Base-by-base conservation (phyloP, 169 alveolate genomes). In the Plasmodium yoelii region DNA sequence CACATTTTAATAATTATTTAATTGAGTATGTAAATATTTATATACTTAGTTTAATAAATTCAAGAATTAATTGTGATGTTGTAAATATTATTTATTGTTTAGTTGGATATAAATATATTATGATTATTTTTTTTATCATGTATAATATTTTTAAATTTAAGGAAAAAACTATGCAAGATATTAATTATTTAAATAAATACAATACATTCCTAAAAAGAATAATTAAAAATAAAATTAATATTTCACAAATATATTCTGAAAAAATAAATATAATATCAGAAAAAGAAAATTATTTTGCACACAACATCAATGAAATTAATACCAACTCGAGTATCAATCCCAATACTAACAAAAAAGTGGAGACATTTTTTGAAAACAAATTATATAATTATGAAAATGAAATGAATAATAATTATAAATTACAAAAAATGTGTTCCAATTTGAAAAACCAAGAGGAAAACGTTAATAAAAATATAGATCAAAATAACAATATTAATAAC, bases 21-120 rank as follows among this genome's bases (percentile, higher is more conserved):
- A 77, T 64, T 7, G 88, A 77, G 53, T 77, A 77, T 77, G 69
- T 77, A 51, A 77, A 77, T 77, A 64, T 77, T 1, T 77, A 77
- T 44, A 64, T 77, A 8, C 49, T 77, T 18, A 77, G 88, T 49
- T 39, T 77, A 49, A 77, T 77, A 15, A 77, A 77, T 68, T 77
- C 88, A 5, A 63, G 88, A 18, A 75, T 77, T 28, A 63, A 77
- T 68, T 77, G 88, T 56, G 88, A 77, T 19, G 65, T 77, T 44
- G 69, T 47, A 5, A 77, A 42, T 63, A 63, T 77, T 47, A 24
- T 56, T 5, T 77, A 77, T 26, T 63, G 70, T 10, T 56, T 77
- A 18, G 57, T 77, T 4, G 88, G 88, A 15, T 77, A 77, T 39
- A 77, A 61, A 26, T 15, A 64, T 69, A 77, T 77, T 53, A 77